These are phyloP conservation scores for Vigna hirtella DNA, from an alignment of 306 rosid genomes.

Conservation along the genomic window DNA sequence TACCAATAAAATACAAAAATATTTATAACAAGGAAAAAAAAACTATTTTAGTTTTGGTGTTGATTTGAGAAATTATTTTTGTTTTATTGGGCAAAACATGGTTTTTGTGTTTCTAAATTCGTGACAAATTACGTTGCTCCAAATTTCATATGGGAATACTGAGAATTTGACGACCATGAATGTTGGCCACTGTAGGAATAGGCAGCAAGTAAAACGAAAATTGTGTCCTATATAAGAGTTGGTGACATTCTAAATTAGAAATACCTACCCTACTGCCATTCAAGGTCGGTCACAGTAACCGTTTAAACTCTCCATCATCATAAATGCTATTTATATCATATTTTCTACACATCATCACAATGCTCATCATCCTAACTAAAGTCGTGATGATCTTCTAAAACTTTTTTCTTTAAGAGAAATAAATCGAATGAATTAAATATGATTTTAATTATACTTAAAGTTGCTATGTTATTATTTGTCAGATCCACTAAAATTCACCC, in stretches of 20 bases:
- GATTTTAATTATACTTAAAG: too few species aligned
- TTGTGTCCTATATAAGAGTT: neutral
- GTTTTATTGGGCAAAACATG: neutral
- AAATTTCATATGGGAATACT: neutral
- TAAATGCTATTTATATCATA: too few species aligned
- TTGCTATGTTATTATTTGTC: too few species aligned
- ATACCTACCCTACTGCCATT: neutral
- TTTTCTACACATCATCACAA: too few species aligned
- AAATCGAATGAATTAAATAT: too few species aligned
- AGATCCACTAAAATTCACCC: too few species aligned
- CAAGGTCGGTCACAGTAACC: neutral
- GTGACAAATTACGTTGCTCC: neutral
- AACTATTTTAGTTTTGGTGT: neutral
- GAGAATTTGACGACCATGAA: neutral
- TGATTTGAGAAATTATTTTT: neutral
- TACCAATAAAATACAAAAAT: too few species aligned
- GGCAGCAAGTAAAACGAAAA: neutral
- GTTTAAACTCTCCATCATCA: neutral
- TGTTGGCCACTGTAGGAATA: neutral
- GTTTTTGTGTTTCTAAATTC: too few species aligned
- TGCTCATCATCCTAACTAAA: too few species aligned
- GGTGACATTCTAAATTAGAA: neutral
- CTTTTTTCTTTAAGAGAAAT: too few species aligned
- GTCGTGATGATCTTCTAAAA: too few species aligned
- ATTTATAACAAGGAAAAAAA: too few species aligned